Conservation (phyloP, 441 rosid genomes). For the Euphorbia corollata region DNA sequence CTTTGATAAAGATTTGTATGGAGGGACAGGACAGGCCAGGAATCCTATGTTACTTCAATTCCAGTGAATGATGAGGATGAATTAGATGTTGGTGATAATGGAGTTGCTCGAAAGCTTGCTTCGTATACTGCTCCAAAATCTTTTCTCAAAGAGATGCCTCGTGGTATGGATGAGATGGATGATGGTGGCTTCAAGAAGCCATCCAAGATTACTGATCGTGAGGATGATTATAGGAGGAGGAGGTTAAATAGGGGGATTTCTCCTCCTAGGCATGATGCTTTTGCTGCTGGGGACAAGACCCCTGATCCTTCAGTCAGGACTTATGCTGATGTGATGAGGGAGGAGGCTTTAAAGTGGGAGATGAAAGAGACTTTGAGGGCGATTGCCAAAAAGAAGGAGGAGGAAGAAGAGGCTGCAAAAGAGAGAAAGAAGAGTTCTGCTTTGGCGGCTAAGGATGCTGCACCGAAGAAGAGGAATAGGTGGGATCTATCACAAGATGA, state of each 20-base stretch:
- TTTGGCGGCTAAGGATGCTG: constrained; percentile 26
- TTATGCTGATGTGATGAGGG: constrained; percentile 78
- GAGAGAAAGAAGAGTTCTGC: constrained; percentile 35
- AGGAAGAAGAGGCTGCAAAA: constrained; percentile 52
- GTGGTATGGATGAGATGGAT: constrained; percentile 48
- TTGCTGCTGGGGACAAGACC: constrained; percentile 84
- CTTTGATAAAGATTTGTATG: constrained; percentile 77
- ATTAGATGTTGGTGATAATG: constrained; percentile 50
- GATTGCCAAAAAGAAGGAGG: constrained; percentile 69
- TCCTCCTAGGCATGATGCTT: constrained; percentile 85
- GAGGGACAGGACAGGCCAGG: constrained; percentile 68
- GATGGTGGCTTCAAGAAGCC: constrained; percentile 52
- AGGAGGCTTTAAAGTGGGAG: constrained; percentile 64
- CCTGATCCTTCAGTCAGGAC: constrained; percentile 74
- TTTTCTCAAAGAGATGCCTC: constrained; percentile 66
- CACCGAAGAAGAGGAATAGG: constrained; percentile 74
- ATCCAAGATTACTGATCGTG: constrained; percentile 67
- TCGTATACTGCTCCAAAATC: constrained; percentile 93
- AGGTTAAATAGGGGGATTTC: constrained; percentile 71
- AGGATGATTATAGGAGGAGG: constrained; percentile 74
- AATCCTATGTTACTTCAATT: constrained; percentile 58
- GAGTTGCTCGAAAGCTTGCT: constrained; percentile 66
- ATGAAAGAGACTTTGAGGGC: constrained; percentile 63
- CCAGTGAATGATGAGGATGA: constrained; percentile 87
- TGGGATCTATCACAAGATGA: constrained; percentile 86